Conservation (phyloP, 257 asterid genomes). For the Thymus quinquecostatus region DNA sequence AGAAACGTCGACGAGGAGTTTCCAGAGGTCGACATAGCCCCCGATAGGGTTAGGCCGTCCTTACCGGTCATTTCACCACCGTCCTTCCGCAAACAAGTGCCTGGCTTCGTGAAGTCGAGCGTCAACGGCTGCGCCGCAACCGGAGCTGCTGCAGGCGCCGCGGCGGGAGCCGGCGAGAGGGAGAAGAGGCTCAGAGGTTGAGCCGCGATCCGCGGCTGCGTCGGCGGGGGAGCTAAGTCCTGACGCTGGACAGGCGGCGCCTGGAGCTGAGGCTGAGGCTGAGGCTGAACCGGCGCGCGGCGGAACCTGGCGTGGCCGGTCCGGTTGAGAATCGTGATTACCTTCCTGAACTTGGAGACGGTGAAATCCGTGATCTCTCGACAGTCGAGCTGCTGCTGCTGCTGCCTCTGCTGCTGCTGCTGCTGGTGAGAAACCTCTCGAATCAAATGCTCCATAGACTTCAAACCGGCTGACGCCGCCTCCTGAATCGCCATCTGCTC, state of each 20-base stretch:
- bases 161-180: constrained; percentile 30
- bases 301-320: constrained; percentile 91
- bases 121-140: constrained; percentile 43
- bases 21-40: constrained; percentile 49
- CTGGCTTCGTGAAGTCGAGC: constrained; percentile 55
- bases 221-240: not conserved
- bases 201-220: constrained; percentile 28
- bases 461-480: constrained; percentile 72
- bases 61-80: constrained; percentile 27
- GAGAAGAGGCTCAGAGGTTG: constrained; percentile 47
- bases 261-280: constrained; percentile 28
- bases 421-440: constrained; percentile 58
- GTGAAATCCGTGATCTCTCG: constrained; percentile 70
- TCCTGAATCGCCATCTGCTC: constrained; percentile 67
- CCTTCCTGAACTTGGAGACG: constrained; percentile 62
- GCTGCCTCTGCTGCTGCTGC: constrained; percentile 45
- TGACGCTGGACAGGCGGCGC: constrained; percentile 28
- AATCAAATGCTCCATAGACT: constrained; percentile 76
- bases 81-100: constrained; percentile 28
- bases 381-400: constrained; percentile 51
- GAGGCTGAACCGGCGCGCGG: constrained; percentile 60
- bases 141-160: constrained; percentile 25
- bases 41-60: constrained; percentile 44
- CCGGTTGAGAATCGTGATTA: constrained; percentile 48
- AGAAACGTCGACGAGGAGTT: constrained; percentile 59